Evolutionary conservation across 345 rosid genomes (phyloP).

Genomic region (Anacardium occidentale): DNA sequence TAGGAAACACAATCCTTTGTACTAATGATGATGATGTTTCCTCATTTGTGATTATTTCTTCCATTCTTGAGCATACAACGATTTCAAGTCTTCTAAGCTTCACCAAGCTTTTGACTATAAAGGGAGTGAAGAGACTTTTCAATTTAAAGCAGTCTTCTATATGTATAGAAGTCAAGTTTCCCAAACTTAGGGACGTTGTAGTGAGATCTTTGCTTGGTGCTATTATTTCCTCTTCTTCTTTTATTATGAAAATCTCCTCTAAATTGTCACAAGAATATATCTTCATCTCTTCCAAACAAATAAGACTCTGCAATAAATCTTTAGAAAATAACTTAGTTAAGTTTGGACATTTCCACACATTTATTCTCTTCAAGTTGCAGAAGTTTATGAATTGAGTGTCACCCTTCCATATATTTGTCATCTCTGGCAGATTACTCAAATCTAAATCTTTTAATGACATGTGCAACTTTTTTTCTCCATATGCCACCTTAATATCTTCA

Average conservation of each 20-base stretch:
- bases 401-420: background rate
- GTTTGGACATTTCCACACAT: fast-evolving
- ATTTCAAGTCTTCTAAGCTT: background rate
- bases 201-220: background rate
- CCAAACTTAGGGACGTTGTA: background rate
- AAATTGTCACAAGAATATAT: background rate
- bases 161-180: background rate
- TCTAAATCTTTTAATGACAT: background rate
- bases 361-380: background rate
- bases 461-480: background rate
- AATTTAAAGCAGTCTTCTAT: background rate
- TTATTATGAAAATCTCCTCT: background rate
- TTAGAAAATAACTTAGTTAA: background rate
- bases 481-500: background rate
- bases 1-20: background rate
- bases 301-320: background rate
- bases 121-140: background rate
- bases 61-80: background rate
- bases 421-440: background rate
- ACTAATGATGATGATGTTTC: background rate
- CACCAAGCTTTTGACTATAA: background rate
- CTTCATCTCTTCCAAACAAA: background rate
- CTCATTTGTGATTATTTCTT: background rate
- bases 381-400: background rate
- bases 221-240: background rate